phyloP scores from a whole-genome alignment of 257 asterid species.

The Eustoma russellianum region DNA sequence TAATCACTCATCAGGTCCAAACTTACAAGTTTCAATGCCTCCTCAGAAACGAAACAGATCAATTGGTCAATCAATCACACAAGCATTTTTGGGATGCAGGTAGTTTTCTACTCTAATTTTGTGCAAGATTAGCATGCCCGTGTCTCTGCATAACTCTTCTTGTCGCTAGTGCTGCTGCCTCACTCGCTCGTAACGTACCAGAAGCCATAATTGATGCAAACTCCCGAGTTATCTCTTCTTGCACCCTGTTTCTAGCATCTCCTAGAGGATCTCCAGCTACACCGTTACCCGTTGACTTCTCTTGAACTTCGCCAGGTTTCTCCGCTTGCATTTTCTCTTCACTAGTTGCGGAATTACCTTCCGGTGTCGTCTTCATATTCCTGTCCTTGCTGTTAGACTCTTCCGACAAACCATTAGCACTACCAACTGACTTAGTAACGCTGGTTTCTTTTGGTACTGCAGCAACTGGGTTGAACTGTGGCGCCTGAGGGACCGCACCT shows the following conservation, averaged over 20 bases:
- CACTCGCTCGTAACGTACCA: slow-evolving; percentile 86
- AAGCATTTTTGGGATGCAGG: not conserved
- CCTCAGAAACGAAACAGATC: not conserved
- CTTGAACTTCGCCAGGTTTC: slow-evolving; percentile 6
- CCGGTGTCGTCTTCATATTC: slow-evolving; percentile 1
- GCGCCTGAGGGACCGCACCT: slow-evolving; percentile 82
- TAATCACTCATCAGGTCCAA: not conserved
- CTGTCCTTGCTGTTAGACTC: slow-evolving; percentile 7
- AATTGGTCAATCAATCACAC: not conserved
- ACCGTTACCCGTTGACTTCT: slow-evolving; percentile 15
- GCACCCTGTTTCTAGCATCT: slow-evolving; percentile 71
- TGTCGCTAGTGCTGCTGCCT: slow-evolving; percentile 92
- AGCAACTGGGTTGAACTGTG: slow-evolving; percentile 47
- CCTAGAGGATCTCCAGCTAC: slow-evolving; percentile 53
- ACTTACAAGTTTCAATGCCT: too few species aligned
- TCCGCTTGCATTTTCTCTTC: slow-evolving; percentile 1
- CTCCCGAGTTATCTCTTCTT: slow-evolving; percentile 72
- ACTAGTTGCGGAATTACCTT: slow-evolving; percentile 7
- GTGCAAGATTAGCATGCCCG: slow-evolving; percentile 52
- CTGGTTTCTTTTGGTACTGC: slow-evolving; percentile 23
- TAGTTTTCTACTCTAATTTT: slow-evolving; percentile 23
- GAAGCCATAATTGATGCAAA: slow-evolving; percentile 88
- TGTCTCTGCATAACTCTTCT: slow-evolving; percentile 81
- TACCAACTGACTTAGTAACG: slow-evolving; percentile 7
- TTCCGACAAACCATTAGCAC: slow-evolving; percentile 7